phyloP scores from a whole-genome alignment of 2,329 filamentous ascomycete species.

The Ophiosphaerella korrae region DNA sequence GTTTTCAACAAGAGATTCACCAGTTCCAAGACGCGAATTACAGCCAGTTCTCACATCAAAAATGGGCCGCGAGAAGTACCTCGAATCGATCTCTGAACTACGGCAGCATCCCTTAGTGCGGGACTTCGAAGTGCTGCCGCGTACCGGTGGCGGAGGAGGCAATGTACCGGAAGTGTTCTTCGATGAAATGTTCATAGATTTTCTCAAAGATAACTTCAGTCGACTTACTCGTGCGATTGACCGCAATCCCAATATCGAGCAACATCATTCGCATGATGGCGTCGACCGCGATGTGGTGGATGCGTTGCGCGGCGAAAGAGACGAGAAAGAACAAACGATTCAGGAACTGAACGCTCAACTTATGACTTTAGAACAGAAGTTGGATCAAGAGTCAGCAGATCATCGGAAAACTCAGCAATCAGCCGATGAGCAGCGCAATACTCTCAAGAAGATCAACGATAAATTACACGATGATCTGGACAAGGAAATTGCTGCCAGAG shows the following conservation, averaged over 20 bases:
- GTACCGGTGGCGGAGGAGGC: conserved; percentile 58
- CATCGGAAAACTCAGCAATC: conserved; percentile 66
- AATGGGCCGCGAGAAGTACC: conserved; percentile 84
- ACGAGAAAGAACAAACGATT: conserved; percentile 69
- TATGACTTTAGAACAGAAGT: conserved; percentile 59
- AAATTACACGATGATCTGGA: conserved; percentile 72
- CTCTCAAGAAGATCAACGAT: conserved; percentile 71
- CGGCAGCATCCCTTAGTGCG: conserved; percentile 78
- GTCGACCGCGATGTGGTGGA: conserved; percentile 95
- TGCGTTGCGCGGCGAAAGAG: conserved; percentile 75
- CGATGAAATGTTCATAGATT: conserved; percentile 84
- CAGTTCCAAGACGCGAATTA: conserved; percentile 79
- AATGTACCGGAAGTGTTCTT: conserved; percentile 81
- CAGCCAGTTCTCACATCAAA: conserved; percentile 77
- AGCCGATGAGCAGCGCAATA: conserved; percentile 51
- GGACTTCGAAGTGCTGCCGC: conserved; percentile 86
- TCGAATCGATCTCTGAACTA: conserved; percentile 78
- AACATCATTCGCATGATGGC: conserved; percentile 83
- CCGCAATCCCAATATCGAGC: conserved; percentile 85
- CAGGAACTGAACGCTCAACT: conserved; percentile 63
- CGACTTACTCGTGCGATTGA: conserved; percentile 84
- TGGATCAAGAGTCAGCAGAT: conserved; percentile 76
- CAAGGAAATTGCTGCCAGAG: conserved; percentile 63
- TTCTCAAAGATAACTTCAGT: conserved; percentile 95
- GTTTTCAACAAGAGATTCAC: conserved; percentile 96